Percentiles rank a stretch among this genome's conserved stretches.
Evolutionary conservation across 2,329 filamentous ascomycete genomes (phyloP).

Genomic region (Atkinsonella hypoxylon): DNA sequence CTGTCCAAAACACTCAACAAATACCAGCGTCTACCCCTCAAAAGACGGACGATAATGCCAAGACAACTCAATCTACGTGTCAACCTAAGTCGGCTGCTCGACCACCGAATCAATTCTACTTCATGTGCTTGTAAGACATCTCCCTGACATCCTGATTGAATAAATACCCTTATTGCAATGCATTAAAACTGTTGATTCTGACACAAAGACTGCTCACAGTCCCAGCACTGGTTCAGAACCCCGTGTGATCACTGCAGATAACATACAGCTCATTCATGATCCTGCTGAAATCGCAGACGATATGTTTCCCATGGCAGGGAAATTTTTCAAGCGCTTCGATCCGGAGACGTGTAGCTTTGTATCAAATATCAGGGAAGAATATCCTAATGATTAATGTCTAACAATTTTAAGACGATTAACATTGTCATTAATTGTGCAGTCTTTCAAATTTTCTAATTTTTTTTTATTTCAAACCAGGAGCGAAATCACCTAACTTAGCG

Average conservation of each 20-base stretch:
- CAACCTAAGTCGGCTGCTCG: conserved; percentile 9
- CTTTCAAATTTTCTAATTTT: background rate
- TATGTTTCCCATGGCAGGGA: conserved; percentile 61
- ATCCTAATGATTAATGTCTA: conserved; percentile 60
- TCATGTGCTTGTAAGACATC: conserved; percentile 63
- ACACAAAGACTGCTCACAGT: conserved; percentile 10
- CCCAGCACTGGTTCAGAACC: conserved; percentile 22
- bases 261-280: conserved; percentile 52
- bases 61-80: conserved; percentile 14
- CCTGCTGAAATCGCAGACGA: conserved; percentile 35
- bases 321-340: conserved; percentile 84
- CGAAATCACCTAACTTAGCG: background rate
- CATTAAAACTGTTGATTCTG: background rate
- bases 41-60: conserved; percentile 15
- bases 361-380: conserved; percentile 70
- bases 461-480: background rate
- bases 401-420: no score
- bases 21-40: conserved; percentile 16
- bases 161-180: no score
- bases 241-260: conserved; percentile 51
- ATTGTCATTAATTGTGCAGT: background rate
- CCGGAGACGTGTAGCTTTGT: conserved; percentile 54
- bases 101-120: conserved; percentile 47
- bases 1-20: conserved; percentile 30
- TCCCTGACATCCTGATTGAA: background rate